Evolutionary conservation across 2,329 filamentous ascomycete genomes (phyloP).

Genomic region (Colletotrichum musicola): DNA sequence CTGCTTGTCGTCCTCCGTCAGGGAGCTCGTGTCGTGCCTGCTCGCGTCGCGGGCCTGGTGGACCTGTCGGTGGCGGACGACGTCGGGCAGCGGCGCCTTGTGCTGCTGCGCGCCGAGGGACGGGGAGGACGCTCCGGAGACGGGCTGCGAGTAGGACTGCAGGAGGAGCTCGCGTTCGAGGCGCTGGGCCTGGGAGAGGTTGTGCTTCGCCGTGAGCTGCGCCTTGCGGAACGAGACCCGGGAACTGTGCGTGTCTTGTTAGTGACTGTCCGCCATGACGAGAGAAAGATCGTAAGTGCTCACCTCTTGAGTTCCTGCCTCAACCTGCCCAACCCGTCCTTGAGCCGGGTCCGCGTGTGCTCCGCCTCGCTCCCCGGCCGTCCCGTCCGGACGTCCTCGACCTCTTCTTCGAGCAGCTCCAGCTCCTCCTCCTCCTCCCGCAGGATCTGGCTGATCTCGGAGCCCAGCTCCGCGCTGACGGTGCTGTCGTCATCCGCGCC

Average conservation of each 20-base stretch:
- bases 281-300: constrained; percentile 31
- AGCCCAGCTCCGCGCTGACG: constrained; percentile 77
- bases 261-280: not conserved
- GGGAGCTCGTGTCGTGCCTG: constrained; percentile 47
- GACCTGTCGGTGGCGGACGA: constrained; percentile 45
- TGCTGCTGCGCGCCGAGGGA: constrained; percentile 43
- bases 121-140: constrained; percentile 49
- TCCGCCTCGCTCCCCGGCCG: constrained; percentile 66
- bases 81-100: constrained; percentile 35
- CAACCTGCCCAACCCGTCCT: constrained; percentile 75
- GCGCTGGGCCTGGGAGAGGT: constrained; percentile 78
- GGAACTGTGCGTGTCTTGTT: constrained; percentile 51
- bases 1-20: constrained; percentile 77
- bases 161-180: constrained; percentile 84
- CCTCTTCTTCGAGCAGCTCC: constrained; percentile 83
- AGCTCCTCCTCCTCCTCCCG: constrained; percentile 86
- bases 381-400: constrained; percentile 73
- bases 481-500: constrained; percentile 62
- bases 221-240: constrained; percentile 83
- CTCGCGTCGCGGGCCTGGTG: constrained; percentile 41
- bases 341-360: constrained; percentile 74
- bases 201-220: constrained; percentile 82
- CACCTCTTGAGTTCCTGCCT: constrained; percentile 79
- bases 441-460: constrained; percentile 83
- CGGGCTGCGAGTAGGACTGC: constrained; percentile 68